These are phyloP conservation scores for Camellia sinensis DNA, from an alignment of 148 eudicot species.

Conservation along the genomic window DNA sequence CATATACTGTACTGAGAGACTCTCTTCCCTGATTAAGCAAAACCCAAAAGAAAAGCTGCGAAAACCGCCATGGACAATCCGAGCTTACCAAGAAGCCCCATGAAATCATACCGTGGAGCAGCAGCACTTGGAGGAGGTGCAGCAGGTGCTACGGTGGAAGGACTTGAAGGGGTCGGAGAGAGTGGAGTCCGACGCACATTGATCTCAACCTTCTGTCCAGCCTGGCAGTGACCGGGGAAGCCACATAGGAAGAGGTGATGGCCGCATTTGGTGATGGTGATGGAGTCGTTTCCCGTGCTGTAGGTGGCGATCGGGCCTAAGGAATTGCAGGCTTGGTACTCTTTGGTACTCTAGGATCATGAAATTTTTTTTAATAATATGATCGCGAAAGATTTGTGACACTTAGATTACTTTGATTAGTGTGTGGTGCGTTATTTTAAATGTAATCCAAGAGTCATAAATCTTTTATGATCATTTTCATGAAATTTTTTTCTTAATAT, in stretches of 20 bases:
- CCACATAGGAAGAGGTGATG: conserved; percentile 56
- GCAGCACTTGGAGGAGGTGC: conserved; percentile 4
- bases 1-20: background rate
- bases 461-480: too few species aligned
- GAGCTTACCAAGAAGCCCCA: background rate
- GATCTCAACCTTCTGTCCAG: conserved; percentile 28
- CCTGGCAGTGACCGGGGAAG: conserved; percentile 27
- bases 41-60: conserved; percentile 8
- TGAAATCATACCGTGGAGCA: background rate
- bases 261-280: conserved; percentile 51
- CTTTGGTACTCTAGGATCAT: conserved; percentile 3
- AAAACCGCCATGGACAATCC: background rate
- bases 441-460: too few species aligned
- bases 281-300: conserved; percentile 77
- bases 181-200: conserved; percentile 16
- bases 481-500: too few species aligned
- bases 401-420: conserved; percentile 36
- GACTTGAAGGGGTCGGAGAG: conserved; percentile 13
- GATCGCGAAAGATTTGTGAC: conserved; percentile 22
- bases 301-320: conserved; percentile 71
- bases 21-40: conserved; percentile 4
- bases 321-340: conserved; percentile 62
- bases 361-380: too few species aligned
- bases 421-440: too few species aligned
- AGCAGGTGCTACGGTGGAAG: background rate